These are phyloP conservation scores for Opeltia flavorubescens DNA, from an alignment of 495 filamentous ascomycete species.

Conservation along the genomic window DNA sequence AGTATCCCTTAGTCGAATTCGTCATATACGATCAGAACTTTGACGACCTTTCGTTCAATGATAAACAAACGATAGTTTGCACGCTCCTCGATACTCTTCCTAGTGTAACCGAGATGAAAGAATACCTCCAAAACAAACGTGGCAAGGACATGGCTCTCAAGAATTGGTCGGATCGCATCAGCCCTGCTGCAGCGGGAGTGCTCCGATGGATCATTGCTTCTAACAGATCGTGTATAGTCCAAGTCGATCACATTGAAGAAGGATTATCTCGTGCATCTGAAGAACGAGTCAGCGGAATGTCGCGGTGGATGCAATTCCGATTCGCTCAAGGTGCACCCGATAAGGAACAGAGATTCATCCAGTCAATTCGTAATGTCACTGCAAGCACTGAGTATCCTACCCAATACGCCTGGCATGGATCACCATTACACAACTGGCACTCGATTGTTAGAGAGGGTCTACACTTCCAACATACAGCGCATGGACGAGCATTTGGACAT, in stretches of 20 bases:
- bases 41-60: constrained; percentile 29
- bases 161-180: constrained; percentile 48
- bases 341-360: constrained; percentile 70
- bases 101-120: constrained; percentile 44
- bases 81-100: constrained; percentile 56
- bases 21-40: constrained; percentile 42
- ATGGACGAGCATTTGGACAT: constrained; percentile 64
- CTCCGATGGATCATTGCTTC: constrained; percentile 87
- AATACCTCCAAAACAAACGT: constrained; percentile 34
- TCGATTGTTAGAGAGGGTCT: constrained; percentile 75
- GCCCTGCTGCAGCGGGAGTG: constrained; percentile 51
- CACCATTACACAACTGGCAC: constrained; percentile 69
- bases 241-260: constrained; percentile 34
- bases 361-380: constrained; percentile 40
- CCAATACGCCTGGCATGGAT: constrained; percentile 78
- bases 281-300: constrained; percentile 50
- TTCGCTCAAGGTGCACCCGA: constrained; percentile 84
- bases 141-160: constrained; percentile 30
- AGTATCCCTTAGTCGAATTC: constrained; percentile 17
- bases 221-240: constrained; percentile 74
- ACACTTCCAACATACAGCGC: constrained; percentile 43
- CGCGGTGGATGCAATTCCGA: constrained; percentile 64
- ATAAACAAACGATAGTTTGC: constrained; percentile 42
- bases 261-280: constrained; percentile 12
- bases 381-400: constrained; percentile 42